A percentile compares a stretch with the other conserved stretches of the same genome.
phyloP scores from a whole-genome alignment of 164 flowering plant species.

The Stephania cephalantha region DNA sequence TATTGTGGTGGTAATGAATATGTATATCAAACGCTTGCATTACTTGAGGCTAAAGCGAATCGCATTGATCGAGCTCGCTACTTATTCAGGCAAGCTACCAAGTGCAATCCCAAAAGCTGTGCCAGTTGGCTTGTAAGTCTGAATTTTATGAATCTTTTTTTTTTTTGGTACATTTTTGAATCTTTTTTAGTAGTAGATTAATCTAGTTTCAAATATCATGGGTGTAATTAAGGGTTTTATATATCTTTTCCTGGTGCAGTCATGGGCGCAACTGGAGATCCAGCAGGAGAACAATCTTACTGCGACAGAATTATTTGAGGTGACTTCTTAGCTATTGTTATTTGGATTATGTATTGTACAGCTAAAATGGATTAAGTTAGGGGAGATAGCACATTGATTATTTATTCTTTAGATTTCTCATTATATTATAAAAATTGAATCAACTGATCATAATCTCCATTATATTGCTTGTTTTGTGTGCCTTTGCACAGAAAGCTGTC shows the following conservation, averaged over 20 bases:
- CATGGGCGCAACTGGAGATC: constrained; percentile 91
- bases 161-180: too few relatives aligned
- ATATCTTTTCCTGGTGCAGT: constrained; percentile 33
- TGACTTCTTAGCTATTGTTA: constrained; percentile 15
- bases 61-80: constrained; percentile 74
- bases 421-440: neutral
- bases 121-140: constrained; percentile 97
- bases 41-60: constrained; percentile 76
- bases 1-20: constrained; percentile 84
- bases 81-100: constrained; percentile 85
- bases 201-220: neutral
- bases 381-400: neutral
- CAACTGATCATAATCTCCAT: neutral
- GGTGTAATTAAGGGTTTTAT: neutral
- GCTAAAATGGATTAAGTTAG: neutral
- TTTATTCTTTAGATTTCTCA: neutral
- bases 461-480: neutral
- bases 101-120: constrained; percentile 85
- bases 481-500: constrained; percentile 59
- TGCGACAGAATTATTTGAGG: constrained; percentile 78
- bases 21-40: constrained; percentile 82
- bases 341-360: neutral
- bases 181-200: neutral
- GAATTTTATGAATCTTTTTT: neutral
- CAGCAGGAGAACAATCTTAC: constrained; percentile 57